phyloP scores from a whole-genome alignment of 768 basidiomycete species.

The Butyriboletus loyo region DNA sequence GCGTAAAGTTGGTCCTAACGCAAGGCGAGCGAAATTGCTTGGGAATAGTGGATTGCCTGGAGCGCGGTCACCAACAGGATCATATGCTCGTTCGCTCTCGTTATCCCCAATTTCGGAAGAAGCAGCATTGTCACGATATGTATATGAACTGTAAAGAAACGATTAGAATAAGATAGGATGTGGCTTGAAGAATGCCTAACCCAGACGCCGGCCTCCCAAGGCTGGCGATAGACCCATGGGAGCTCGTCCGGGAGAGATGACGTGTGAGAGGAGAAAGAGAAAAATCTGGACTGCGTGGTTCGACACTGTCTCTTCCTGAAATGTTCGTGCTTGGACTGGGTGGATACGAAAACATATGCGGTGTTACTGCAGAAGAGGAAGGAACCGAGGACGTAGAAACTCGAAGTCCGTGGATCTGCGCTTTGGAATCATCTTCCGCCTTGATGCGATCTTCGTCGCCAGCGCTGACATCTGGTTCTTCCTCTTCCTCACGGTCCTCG shows the following conservation, averaged over 20 bases:
- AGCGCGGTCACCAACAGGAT: constrained; percentile 57
- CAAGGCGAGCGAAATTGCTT: constrained; percentile 70
- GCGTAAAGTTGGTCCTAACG: constrained; percentile 60
- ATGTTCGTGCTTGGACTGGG: constrained; percentile 16
- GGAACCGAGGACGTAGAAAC: constrained; percentile 46
- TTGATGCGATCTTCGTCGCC: constrained; percentile 17
- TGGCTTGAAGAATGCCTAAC: constrained; percentile 9
- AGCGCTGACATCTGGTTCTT: constrained; percentile 25
- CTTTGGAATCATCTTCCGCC: constrained; percentile 15
- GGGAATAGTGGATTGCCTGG: constrained; percentile 82
- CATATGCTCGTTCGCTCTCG: constrained; percentile 37
- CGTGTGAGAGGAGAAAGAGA: constrained; percentile 16
- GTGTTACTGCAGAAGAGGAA: constrained; percentile 22
- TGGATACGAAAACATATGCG: constrained; percentile 26
- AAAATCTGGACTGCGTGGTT: constrained; percentile 26
- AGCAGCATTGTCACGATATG: constrained; percentile 15
- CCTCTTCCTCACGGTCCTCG: constrained; percentile 48
- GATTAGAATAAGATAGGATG: not conserved
- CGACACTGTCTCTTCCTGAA: constrained; percentile 23
- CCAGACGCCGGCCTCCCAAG: constrained; percentile 25
- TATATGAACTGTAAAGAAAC: constrained; percentile 9
- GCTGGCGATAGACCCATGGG: constrained; percentile 26
- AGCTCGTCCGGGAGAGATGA: constrained; percentile 23
- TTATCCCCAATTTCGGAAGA: constrained; percentile 25
- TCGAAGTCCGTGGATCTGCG: constrained; percentile 56